Evolutionary conservation across 371 early-diverging fungal species (phyloP).

Genomic region (Enterocytospora artemiae): DNA sequence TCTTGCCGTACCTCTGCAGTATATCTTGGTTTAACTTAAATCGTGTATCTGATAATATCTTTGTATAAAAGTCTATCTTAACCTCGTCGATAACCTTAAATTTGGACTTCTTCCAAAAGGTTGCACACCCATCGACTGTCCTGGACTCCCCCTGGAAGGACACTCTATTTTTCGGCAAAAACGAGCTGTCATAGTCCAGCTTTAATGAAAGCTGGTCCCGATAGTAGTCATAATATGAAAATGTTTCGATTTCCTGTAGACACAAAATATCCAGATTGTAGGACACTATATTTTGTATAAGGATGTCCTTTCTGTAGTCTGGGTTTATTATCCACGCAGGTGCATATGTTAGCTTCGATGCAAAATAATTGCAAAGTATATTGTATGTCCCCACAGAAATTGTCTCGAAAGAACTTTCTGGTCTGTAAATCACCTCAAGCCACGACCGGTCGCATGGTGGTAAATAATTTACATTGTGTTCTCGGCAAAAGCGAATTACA

Average conservation of each 20-base stretch:
- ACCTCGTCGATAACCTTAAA: conserved; percentile 68
- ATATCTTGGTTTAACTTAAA: conserved; percentile 77
- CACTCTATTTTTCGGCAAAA: conserved; percentile 80
- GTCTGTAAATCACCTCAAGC: conserved; percentile 64
- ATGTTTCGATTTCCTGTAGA: conserved; percentile 67
- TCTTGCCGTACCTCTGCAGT: conserved; percentile 73
- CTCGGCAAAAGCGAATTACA: conserved; percentile 75
- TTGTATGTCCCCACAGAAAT: conserved; percentile 84
- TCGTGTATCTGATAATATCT: conserved; percentile 71
- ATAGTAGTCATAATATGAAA: conserved; percentile 64
- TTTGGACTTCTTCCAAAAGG: conserved; percentile 71
- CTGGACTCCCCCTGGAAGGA: conserved; percentile 76
- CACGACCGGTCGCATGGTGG: conserved; percentile 81
- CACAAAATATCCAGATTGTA: conserved; percentile 82
- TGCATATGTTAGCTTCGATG: conserved; percentile 78
- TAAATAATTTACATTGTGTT: conserved; percentile 66
- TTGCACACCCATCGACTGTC: conserved; percentile 89
- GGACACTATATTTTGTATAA: conserved; percentile 72
- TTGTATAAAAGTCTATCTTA: conserved; percentile 77
- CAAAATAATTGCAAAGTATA: conserved; percentile 78
- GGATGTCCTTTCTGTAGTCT: conserved; percentile 78
- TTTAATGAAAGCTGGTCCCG: conserved; percentile 60
- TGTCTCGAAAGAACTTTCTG: conserved; percentile 57
- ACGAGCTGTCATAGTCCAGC: conserved; percentile 70
- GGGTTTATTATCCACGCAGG: conserved; percentile 87